Evolutionary conservation across 2,329 filamentous ascomycete species (phyloP), one percentile per base, ranked within the genome.

Genomic region (Penicillium sp.): DNA sequence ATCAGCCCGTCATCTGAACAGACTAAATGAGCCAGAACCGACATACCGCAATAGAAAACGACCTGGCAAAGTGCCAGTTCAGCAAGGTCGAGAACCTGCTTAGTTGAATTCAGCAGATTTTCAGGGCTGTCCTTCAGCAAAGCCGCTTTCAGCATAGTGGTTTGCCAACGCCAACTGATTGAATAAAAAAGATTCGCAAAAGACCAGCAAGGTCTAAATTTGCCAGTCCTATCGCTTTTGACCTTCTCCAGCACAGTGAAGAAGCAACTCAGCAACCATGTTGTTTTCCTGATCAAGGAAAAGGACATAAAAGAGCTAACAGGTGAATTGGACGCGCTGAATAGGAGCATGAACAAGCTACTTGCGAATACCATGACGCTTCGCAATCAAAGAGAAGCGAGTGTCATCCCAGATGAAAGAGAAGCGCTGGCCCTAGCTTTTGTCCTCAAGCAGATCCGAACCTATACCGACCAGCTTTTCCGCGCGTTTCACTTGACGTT

Each of bases 261-360:
- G 15, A 53, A 54, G n/a, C 17, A 4, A 15, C 4, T 26, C 23
- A 41, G 15, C 30, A 54, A 54, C 17, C 51, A 23, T 17, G 51
- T 45, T 7, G 26, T 44, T 8, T 54, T 45, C 31, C 51, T 54
- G 4, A 54, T 54, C 51, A 54, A 54, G 23, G 51, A 54, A 23
- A 35, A 54, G 7, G 51, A 54, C 15, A 23, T 54, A 7, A 41
- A 31, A 21, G 19, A 21, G 19, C 23, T 54, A 1, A 54, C 51
- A 45, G 51, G 9, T 17, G 51, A 54, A 7, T 23, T 54, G 7
- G 51, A 44, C 38, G 9, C 51, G 38, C 17, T 54, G 1, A 54
- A 54, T 19, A 44, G n/a, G 11, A 45, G 51, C 11, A 54, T 54
- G 51, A 21, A 54, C 17, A 54, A 3, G 6, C 11, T 54, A 13